Base-by-base conservation (phyloP, 495 filamentous ascomycete species). In the Aspergillus incahuasiensis region DNA sequence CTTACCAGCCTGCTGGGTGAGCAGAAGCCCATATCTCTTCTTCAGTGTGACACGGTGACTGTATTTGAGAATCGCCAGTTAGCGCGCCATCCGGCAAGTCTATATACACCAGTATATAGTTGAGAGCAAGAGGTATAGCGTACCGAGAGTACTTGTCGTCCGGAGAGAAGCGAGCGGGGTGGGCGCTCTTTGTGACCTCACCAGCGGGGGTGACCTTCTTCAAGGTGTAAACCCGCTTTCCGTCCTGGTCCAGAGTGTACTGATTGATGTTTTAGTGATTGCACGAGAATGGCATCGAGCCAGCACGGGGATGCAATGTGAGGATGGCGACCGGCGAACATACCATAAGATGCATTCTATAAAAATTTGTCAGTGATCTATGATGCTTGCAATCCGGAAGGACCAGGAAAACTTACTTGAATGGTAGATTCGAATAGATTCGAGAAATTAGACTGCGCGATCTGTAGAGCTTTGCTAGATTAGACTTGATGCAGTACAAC, bases 81-180 rank as follows among this genome's bases (percentile, higher is more conserved):
- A 40, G 38, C 38, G n/a, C 38, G 5, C n/a, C n/a, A n/a, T 40
- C 12, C 9, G 6, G 9, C 6, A 11, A 8, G 8, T 28, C 8
- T 28, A 28, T 8, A 35, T 7, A 12, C 32, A 35, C 32, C 6
- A 35, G 32, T 35, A 35, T 15, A 35, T 11, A n/a, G 11, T 22
- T 34, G 18, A 22, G 28, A 2, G 34, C 6, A 35, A 2, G 9
- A 25, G 12, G 43, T 20, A 34, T 21, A 40, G 61, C 80, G 53
- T 71, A 88, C 85, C 83, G 84, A 60, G 92, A 96, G 77, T 92
- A 96, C 77, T 94, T 95, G 79, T 98, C 94, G 76, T 98, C 94
- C 56, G 94, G 94, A 34, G 90, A 94, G 79, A 97, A 98, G 57
- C 95, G 80, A 43, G 95, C 95, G 19, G 95, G 94, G 81, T 98